Conservation (phyloP, 495 filamentous ascomycete genomes). For the Aspergillus indologenus region DNA sequence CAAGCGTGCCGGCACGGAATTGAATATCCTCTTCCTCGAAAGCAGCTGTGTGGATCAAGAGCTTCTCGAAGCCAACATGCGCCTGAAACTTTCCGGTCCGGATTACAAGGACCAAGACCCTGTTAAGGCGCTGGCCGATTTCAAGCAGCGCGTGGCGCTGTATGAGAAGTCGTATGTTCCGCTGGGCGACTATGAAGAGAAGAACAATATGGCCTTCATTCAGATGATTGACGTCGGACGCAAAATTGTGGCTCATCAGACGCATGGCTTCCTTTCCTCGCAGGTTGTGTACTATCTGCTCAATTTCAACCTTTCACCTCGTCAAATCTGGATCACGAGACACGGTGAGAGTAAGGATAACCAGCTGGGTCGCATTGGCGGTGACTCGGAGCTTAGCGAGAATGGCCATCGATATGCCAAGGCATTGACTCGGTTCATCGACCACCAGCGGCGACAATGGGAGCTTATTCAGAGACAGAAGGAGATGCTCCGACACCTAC, state of each 20-base stretch:
- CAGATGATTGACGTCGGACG: slow-evolving; percentile 97
- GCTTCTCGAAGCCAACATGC: slow-evolving; percentile 94
- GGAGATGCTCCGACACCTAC: slow-evolving; percentile 67
- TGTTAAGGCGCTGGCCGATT: slow-evolving; percentile 74
- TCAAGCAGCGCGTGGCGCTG: slow-evolving; percentile 87
- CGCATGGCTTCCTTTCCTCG: slow-evolving; percentile 84
- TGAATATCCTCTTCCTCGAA: slow-evolving; percentile 92
- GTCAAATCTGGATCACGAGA: slow-evolving; percentile 96
- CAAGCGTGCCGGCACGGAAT: slow-evolving; percentile 73
- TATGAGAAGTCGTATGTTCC: slow-evolving; percentile 93
- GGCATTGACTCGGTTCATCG: slow-evolving; percentile 73
- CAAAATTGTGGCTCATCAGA: slow-evolving; percentile 85
- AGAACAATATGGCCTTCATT: slow-evolving; percentile 84
- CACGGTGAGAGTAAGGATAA: slow-evolving; percentile 88
- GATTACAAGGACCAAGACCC: slow-evolving; percentile 96
- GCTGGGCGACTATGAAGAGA: slow-evolving; percentile 86
- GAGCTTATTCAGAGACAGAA: slow-evolving; percentile 71
- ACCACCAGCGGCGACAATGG: slow-evolving; percentile 71
- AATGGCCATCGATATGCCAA: slow-evolving; percentile 70
- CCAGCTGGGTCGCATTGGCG: slow-evolving; percentile 73
- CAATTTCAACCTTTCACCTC: slow-evolving; percentile 91
- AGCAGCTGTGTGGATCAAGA: slow-evolving; percentile 80
- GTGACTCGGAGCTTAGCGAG: slow-evolving; percentile 76
- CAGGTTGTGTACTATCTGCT: slow-evolving; percentile 90
- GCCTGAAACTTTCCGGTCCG: slow-evolving; percentile 91